Evolutionary conservation across 106 monocot species (phyloP), one percentile per base, ranked within the genome.

Genomic region (Cymbidium sinense): DNA sequence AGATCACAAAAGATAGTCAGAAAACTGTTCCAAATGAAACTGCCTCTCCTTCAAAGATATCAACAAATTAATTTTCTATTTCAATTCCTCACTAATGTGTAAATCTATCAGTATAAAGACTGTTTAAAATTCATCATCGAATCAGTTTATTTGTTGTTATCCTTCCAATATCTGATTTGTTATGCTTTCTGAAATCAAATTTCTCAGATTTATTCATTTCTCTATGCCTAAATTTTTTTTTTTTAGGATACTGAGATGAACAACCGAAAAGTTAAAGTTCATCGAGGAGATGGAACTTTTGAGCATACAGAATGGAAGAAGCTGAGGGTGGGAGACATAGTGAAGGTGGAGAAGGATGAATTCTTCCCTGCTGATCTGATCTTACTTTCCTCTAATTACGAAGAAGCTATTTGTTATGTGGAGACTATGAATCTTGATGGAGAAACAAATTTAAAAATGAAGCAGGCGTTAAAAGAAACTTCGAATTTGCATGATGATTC

Each of bases 391-490:
- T 96, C 96, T 7, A 93, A 89, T 54, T 96, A 93, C 78, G 91
- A 93, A 5, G 91, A 96, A 70, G 93, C 88, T 25, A 93, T 96
- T 3, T 96, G 96, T 50, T 96, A 96, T 85, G 96, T 96, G 13
- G 96, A 96, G 79, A 96, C 96, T n/a, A 96, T 89, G 87, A 96
- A 96, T 75, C 87, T 96, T 34, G 96, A 96, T 51, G 93, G 96
- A 62, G 96, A 96, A 77, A 96, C 96, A 30, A 96, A 96, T 81
- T 81, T 96, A 81, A 96, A 96, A 76, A 19, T 96, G 64, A 96
- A 93, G 75, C 96, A 96, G 70, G 71, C 93, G 1, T 34, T 93
- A 44, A 93, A 96, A 36, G 82, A 83, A 17, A 93, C 93, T 77
- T 89, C 87, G 6, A 74, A 65, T 81, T 81, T 96, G 70, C 87